These are phyloP conservation scores for Magnolia officinalis DNA, from an alignment of 164 flowering plant species.

Conservation along the genomic window DNA sequence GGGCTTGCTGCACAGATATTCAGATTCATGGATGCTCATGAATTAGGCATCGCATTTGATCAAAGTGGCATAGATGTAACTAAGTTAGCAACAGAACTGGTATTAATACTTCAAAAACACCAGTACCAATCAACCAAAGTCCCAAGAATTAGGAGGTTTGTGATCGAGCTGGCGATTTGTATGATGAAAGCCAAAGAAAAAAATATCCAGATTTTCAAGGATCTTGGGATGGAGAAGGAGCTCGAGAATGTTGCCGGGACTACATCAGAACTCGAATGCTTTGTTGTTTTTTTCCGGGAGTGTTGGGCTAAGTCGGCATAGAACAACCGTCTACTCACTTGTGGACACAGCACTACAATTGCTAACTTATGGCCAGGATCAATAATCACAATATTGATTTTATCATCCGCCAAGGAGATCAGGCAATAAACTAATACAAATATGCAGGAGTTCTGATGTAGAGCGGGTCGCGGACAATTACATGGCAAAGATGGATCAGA, in stretches of 20 bases:
- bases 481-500: too few relatives aligned
- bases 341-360: conserved; percentile 58
- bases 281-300: conserved; percentile 90
- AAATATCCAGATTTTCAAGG: conserved; percentile 40
- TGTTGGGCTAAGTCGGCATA: conserved; percentile 67
- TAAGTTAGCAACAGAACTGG: conserved; percentile 44
- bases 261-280: conserved; percentile 83
- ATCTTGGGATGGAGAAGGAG: conserved; percentile 58
- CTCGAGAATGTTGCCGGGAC: conserved; percentile 67
- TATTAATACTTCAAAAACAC: conserved; percentile 49
- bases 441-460: not conserved
- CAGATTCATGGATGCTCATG: conserved; percentile 49
- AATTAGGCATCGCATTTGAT: conserved; percentile 41
- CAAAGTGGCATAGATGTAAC: conserved; percentile 39
- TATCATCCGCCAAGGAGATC: not conserved
- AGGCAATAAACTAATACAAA: not conserved
- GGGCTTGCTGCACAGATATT: conserved; percentile 74
- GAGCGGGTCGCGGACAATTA: too few relatives aligned
- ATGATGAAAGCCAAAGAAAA: conserved; percentile 62
- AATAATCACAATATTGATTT: not conserved
- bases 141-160: conserved; percentile 80
- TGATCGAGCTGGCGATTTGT: conserved; percentile 74
- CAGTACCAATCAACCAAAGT: conserved; percentile 50
- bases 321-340: conserved; percentile 56
- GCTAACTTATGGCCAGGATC: conserved; percentile 14